Percentiles rank a stretch among this genome's conserved stretches.
Conservation (phyloP, 2,329 filamentous ascomycete species). For the Fusarium bulbicola region DNA sequence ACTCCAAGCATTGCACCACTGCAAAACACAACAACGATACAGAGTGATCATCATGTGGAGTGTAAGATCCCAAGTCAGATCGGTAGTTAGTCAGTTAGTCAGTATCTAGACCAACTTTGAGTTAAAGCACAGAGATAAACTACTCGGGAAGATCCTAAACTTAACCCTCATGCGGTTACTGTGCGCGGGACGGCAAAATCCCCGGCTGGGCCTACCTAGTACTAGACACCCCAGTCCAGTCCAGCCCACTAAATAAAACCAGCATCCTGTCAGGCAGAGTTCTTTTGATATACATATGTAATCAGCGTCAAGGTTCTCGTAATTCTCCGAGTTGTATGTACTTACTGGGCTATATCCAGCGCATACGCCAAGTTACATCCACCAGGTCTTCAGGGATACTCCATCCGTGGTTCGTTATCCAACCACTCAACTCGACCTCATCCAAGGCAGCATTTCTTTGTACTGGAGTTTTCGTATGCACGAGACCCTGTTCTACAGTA, state of each 20-base stretch:
- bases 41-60: not conserved
- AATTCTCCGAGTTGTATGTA: not conserved
- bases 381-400: not conserved
- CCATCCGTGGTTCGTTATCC: not conserved
- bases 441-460: not conserved
- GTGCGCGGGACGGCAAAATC: not conserved
- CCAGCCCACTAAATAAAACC: not conserved
- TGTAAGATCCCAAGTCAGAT: not conserved
- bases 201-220: not conserved
- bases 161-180: not conserved
- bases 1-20: not conserved
- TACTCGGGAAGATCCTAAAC: not conserved
- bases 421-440: not conserved
- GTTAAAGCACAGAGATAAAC: not conserved
- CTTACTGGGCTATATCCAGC: not conserved
- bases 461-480: not conserved
- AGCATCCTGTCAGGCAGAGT: not conserved
- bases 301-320: not conserved
- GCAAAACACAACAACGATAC: not conserved
- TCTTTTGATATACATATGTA: not conserved
- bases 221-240: not conserved
- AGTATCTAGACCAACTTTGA: not conserved
- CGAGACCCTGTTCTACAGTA: not conserved
- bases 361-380: not conserved
- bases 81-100: not conserved